phyloP scores from a whole-genome alignment of 306 rosid genomes.

The Acacia confusa region DNA sequence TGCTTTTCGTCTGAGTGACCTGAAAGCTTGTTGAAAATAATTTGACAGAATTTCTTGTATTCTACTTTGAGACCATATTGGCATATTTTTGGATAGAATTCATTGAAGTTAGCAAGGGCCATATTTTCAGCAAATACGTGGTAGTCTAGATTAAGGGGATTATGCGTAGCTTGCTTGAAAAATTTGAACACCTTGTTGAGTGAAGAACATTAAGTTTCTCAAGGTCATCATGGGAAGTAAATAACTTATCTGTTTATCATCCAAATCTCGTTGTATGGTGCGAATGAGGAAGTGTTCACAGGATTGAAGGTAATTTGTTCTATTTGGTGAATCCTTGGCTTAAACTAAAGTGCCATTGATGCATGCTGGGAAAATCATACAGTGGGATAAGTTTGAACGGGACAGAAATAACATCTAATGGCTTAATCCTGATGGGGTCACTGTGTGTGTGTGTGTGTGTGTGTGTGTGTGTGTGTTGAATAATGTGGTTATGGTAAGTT shows the following conservation, averaged over 20 bases:
- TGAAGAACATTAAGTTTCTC: neutral
- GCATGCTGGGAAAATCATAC: neutral
- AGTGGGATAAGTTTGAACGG: neutral
- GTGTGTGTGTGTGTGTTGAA: too few species aligned
- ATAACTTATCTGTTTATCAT: neutral
- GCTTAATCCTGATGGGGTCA: neutral
- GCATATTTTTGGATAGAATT: neutral
- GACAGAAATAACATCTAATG: neutral
- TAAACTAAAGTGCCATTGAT: neutral
- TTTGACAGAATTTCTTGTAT: neutral
- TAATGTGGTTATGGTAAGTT: neutral
- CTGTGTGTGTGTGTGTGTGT: too few species aligned
- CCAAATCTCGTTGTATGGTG: too few species aligned
- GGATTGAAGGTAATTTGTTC: neutral
- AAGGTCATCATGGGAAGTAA: neutral
- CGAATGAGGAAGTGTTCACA: neutral
- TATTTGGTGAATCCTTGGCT: neutral
- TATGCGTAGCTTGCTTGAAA: neutral
- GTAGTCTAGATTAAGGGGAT: neutral
- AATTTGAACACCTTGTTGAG: neutral
- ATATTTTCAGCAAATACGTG: neutral
- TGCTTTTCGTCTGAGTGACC: slow-evolving; percentile 4
- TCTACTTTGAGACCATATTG: neutral
- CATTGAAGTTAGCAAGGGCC: neutral
- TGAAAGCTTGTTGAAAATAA: neutral